Conservation (phyloP, 2,329 filamentous ascomycete genomes). For the Dendrostoma leiphaemia region DNA sequence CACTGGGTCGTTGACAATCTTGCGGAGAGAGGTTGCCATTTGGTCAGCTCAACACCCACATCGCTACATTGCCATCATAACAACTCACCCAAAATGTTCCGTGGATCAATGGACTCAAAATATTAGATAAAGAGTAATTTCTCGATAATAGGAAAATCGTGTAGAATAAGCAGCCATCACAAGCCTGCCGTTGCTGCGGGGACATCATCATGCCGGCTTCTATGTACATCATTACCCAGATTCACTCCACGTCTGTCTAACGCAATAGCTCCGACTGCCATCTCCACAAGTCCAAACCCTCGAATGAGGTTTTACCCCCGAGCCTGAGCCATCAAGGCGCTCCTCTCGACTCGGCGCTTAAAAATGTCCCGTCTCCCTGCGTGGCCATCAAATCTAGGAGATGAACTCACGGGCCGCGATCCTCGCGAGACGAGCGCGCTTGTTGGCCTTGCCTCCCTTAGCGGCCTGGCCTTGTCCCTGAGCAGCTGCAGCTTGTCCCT, state of each 20-base stretch:
- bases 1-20: too few species aligned
- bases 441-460: neutral
- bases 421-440: slow-evolving; percentile 1
- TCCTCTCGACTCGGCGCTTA: neutral
- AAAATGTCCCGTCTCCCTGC: too few species aligned
- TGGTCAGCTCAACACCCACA: neutral
- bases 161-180: slow-evolving; percentile 13
- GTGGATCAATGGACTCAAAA: neutral
- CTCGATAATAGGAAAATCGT: slow-evolving; percentile 8
- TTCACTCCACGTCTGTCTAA: slow-evolving; percentile 2
- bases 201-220: slow-evolving; percentile 3
- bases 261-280: too few species aligned
- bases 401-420: slow-evolving; percentile 10
- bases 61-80: too few species aligned
- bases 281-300: neutral
- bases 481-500: neutral
- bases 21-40: too few species aligned
- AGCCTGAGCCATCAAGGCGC: neutral
- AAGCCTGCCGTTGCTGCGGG: slow-evolving; percentile 7
- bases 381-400: slow-evolving; percentile 1
- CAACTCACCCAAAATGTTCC: too few species aligned
- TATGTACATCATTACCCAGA: slow-evolving; percentile 12
- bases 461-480: neutral
- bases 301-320: too few species aligned
- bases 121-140: slow-evolving; percentile 1